Base-by-base conservation (phyloP, 176 grass and related monocot genomes). In the Calamus simplicifolius region DNA sequence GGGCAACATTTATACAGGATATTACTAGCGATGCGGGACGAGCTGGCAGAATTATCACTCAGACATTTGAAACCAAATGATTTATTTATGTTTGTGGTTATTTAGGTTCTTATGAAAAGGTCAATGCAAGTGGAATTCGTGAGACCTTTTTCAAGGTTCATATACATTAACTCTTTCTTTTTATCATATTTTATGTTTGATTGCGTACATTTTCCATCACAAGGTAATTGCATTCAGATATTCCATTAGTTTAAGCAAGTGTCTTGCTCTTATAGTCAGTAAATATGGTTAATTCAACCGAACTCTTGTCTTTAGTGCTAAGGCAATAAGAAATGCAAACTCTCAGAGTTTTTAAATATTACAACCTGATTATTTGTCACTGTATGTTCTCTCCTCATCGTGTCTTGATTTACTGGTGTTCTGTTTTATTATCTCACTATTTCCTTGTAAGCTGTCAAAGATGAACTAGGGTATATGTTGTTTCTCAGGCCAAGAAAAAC, bases 1-100 rank as follows among this genome's bases (percentile, higher is more conserved):
- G 12, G 28, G 27, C 57, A 63, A 1, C 64, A 67, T 66, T 74
- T 48, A 19, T 56, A 69, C 73, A 84, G 85, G 0, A 63, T 89
- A 55, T 70, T 68, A 18, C 30, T 89, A 56, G 0, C 57, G 0
- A 56, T 89, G 8, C 13, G 66, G 0, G 57, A 69, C 16, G 15
- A 72, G 6, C 49, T 89, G 49, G 81, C 78, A 5, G 62, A 67
- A 31, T 59, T 75, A 52, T 56, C 74, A 63, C 8, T 81, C 6
- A 78, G 67, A 64, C 66, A 89, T 71, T 68, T 89, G 60, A 84
- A 85, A 52, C 1, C 50, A 52, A 52, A 79, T 35, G 81, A 85
- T 57, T 85, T 61, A 59, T 89, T 54, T 78, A 78, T 75, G 78
- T 81, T 72, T 68, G 50, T 57, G 78, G 86, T 31, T 0, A 0